Evolutionary conservation across 768 basidiomycete genomes (phyloP), one percentile per base, ranked within the genome.

Genomic region (Cyclocybe aegerita): DNA sequence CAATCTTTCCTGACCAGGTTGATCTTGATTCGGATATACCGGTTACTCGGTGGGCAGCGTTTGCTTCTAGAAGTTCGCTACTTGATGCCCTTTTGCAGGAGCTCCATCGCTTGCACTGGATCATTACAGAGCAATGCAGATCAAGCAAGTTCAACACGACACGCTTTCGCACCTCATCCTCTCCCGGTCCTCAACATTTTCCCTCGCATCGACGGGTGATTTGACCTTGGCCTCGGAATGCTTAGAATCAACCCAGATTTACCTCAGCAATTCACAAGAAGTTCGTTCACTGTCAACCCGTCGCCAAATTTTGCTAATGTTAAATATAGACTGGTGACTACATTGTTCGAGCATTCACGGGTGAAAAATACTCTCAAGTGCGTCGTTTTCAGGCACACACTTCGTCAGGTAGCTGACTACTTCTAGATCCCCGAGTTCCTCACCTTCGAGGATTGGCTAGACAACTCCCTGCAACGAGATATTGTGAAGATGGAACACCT

Each of bases 141-240:
- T 90, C 54, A 93, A 93, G 64, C 88, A 91, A 60, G 79, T 95
- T 16, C 93, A 96, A 64, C 80, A 87, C 50, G 94, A 97, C 60
- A 96, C 94, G 0, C 74, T 97, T 7, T 91, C 90, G 1, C 90
- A 96, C 63, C 79, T 91, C 48, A 68, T 93, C 45, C 78, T 93
- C 37, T 82, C 88, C 14, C 81, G 93, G 15, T 80, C 86, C 9
- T 81, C 85, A 15, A 88, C 84, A 0, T 95, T 92, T 72, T 91
- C 90, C 2, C 70, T 88, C 35, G 85, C 88, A 39, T 75, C 87
- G 4, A 79, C 72, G 10, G 91, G 91, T 7, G 91, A 93, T 59
- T 65, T 93, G 29, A 86, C 89, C 1, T 80, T 83, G 65, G 74
- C 81, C 16, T 78, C 85, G 10, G 91, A 93, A 65, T 89, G 87